Evolutionary conservation across 768 basidiomycete genomes (phyloP), one percentile per base, ranked within the genome.

Genomic region (Hemileccinum rubropunctum): DNA sequence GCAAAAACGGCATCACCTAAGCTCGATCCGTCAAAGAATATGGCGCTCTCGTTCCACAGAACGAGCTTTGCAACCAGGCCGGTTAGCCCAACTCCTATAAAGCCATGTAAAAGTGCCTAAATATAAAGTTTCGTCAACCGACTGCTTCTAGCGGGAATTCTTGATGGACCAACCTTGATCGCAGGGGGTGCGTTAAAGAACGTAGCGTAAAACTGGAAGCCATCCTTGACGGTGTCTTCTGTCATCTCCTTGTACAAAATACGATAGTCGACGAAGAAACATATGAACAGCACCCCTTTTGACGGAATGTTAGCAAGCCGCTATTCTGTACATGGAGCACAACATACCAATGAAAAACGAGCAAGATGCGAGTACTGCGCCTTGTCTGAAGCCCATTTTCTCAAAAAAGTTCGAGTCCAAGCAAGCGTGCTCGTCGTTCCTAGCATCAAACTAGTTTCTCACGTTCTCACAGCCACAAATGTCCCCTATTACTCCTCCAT

Each of bases 151-250:
- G 20, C 12, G 32, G 21, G 10, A n/a, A 26, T 30, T 18, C 11
- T 2, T 15, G 41, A 26, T 18, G 40, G 32, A 65, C 78, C 40
- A 50, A 89, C 93, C 82, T 94, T 95, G 71, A 97, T 92, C 36
- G 91, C 95, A 23, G 86, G 87, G 3, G 95, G 95, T 2, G 95
- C 84, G 66, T 91, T 90, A 71, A 81, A 95, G 73, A 97, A 98
- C 21, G 91, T 94, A 43, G 81, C 81, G 65, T 98, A 98, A 71
- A 94, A 95, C 61, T 86, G 82, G 67, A 90, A 86, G 4, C 87
- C 93, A 62, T 95, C 91, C 37, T 77, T 73, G 38, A 88, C 63
- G 28, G 80, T 73, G 44, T 83, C 79, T 1, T 87, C 79, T 3
- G 82, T 85, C 37, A 89, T 59, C 17, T 76, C 73, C 23, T 76